Conservation (phyloP, 352 stramenopile species). For the Globisporangium middletonii region DNA sequence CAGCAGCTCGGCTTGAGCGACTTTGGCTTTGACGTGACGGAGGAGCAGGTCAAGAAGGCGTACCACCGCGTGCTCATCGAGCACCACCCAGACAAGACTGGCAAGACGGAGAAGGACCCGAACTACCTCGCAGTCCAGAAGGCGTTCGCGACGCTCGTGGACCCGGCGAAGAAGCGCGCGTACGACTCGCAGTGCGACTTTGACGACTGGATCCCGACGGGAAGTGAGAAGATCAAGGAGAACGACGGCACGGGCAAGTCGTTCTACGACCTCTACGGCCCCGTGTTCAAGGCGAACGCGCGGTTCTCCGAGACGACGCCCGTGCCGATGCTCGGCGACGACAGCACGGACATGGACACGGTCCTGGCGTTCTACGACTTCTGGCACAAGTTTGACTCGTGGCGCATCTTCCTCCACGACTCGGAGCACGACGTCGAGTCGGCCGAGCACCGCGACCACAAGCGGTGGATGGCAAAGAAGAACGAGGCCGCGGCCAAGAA, state of each 20-base stretch:
- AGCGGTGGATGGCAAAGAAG: conserved; percentile 88
- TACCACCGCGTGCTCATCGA: conserved; percentile 87
- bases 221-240: conserved; percentile 72
- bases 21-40: conserved; percentile 74
- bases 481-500: conserved; percentile 82
- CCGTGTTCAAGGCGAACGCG: conserved; percentile 71
- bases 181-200: conserved; percentile 88
- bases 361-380: conserved; percentile 88
- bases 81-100: conserved; percentile 85
- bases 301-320: conserved; percentile 80
- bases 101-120: conserved; percentile 86
- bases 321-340: conserved; percentile 59
- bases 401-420: conserved; percentile 80
- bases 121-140: conserved; percentile 87
- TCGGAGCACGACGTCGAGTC: conserved; percentile 83
- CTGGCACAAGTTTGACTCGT: conserved; percentile 87
- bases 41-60: conserved; percentile 83
- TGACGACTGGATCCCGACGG: conserved; percentile 70
- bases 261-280: conserved; percentile 84
- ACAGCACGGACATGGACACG: conserved; percentile 52
- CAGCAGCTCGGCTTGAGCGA: conserved; percentile 75
- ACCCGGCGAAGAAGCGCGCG: conserved; percentile 75
- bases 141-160: conserved; percentile 75
- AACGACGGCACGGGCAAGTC: conserved; percentile 73
- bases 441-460: conserved; percentile 80